Evolutionary conservation across 192 early-diverging fungal genomes (phyloP).

Genomic region (Podila verticillata): DNA sequence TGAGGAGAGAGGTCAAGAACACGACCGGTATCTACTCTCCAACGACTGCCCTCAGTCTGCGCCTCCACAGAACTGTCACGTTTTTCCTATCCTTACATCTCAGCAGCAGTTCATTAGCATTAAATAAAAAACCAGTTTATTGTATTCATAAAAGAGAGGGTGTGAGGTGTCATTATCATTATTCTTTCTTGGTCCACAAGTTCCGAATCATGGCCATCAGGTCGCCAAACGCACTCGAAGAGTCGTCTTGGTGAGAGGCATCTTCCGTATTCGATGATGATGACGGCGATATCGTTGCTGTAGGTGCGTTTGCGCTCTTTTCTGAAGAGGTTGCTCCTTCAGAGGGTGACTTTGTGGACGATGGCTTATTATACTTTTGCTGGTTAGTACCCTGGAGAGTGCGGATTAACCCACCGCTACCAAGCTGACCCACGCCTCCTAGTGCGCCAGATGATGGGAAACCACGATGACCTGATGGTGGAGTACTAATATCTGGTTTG

Average conservation of each 20-base stretch:
- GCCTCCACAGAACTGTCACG: no score
- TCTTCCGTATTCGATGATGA: neutral
- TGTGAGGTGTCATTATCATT: neutral
- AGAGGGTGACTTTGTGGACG: neutral
- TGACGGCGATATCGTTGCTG: neutral
- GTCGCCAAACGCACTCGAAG: neutral
- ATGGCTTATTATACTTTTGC: constrained; percentile 7
- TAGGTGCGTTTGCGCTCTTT: neutral
- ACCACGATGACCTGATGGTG: constrained; percentile 11
- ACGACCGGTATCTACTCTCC: no score
- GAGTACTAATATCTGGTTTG: constrained; percentile 1
- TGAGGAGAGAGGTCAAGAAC: no score
- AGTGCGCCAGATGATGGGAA: constrained; percentile 7
- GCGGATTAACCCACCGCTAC: constrained; percentile 21
- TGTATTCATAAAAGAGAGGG: no score
- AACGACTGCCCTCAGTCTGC: no score
- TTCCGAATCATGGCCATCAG: constrained; percentile 19
- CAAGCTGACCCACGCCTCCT: constrained; percentile 14
- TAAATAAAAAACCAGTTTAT: no score
- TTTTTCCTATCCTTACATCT: no score
- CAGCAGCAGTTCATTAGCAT: no score
- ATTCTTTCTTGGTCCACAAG: constrained; percentile 14
- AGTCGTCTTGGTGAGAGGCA: neutral
- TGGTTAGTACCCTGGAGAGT: constrained; percentile 20
- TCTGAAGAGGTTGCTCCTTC: neutral